These are phyloP conservation scores for Trametes hirsuta DNA, from an alignment of 1,284 basidiomycete species.

Conservation along the genomic window DNA sequence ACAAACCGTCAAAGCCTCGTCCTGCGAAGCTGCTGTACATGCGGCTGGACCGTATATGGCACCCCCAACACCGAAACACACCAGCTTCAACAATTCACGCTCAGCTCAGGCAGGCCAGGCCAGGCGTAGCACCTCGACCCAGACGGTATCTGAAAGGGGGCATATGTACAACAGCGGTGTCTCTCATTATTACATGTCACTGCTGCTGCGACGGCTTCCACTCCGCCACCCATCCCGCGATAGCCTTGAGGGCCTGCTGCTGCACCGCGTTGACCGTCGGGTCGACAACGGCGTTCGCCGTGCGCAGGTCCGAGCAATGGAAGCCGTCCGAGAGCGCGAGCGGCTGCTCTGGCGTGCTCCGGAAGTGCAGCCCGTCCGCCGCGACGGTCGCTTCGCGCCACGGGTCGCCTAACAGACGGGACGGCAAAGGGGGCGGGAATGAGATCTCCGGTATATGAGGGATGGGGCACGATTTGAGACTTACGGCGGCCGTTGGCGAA, in stretches of 20 bases:
- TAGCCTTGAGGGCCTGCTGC: slow-evolving; percentile 43
- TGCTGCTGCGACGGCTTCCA: slow-evolving; percentile 32
- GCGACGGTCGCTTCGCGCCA: slow-evolving; percentile 74
- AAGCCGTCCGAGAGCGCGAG: slow-evolving; percentile 63
- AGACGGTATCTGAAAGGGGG: too few species aligned
- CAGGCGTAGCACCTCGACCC: too few species aligned
- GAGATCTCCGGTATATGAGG: background rate
- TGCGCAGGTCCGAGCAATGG: slow-evolving; percentile 65
- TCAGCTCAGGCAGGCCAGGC: too few species aligned
- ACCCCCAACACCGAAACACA: too few species aligned
- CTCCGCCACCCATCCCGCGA: slow-evolving; percentile 55
- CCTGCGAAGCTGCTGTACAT: too few species aligned
- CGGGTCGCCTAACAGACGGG: slow-evolving; percentile 53
- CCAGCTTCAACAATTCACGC: too few species aligned
- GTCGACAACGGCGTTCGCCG: slow-evolving; percentile 47
- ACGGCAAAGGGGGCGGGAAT: background rate
- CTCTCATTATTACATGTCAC: too few species aligned
- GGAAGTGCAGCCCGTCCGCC: slow-evolving; percentile 49
- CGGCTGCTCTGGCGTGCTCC: slow-evolving; percentile 55
- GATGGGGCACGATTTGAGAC: slow-evolving; percentile 8
- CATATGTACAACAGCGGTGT: too few species aligned
- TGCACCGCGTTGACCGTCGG: slow-evolving; percentile 58
- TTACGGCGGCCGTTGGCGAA: slow-evolving; percentile 60
- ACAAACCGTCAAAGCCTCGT: too few species aligned
- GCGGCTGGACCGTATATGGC: too few species aligned